phyloP scores from a whole-genome alignment of 148 eudicot genomes.

The Spergularia marina region DNA sequence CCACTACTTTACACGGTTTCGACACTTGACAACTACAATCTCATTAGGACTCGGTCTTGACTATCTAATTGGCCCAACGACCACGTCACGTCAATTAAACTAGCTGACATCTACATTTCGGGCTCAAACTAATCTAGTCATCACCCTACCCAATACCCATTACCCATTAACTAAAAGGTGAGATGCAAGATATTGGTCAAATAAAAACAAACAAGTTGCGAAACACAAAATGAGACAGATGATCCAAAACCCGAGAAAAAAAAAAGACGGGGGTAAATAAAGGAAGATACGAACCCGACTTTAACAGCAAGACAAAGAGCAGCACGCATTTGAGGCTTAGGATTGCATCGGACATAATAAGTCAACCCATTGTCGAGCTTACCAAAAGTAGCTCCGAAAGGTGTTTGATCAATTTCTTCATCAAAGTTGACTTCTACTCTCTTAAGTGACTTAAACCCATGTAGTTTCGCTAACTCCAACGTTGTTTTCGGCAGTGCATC shows the following conservation, averaged over 20 bases:
- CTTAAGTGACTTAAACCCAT: slow-evolving; percentile 55
- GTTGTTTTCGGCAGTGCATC: slow-evolving; percentile 55
- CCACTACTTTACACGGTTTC: background rate
- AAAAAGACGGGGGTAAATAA: background rate
- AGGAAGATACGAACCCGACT: slow-evolving; percentile 38
- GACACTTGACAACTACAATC: too few species aligned
- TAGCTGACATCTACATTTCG: background rate
- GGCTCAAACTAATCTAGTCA: too few species aligned
- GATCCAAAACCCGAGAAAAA: too few species aligned
- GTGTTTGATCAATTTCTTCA: slow-evolving; percentile 36
- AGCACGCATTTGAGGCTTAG: slow-evolving; percentile 75
- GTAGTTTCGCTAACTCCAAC: slow-evolving; percentile 39
- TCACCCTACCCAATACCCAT: too few species aligned
- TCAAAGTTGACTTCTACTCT: slow-evolving; percentile 41
- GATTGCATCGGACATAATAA: slow-evolving; percentile 70
- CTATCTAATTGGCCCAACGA: background rate
- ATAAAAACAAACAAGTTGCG: too few species aligned
- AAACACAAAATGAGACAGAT: too few species aligned
- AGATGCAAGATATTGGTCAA: too few species aligned
- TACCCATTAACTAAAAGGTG: too few species aligned
- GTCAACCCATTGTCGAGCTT: slow-evolving; percentile 58
- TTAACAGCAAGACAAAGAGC: slow-evolving; percentile 82
- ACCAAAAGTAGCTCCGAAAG: slow-evolving; percentile 66
- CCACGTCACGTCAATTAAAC: background rate
- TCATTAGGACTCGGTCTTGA: background rate